Evolutionary conservation across 345 rosid species (phyloP).

Genomic region (Citrus hindsii): DNA sequence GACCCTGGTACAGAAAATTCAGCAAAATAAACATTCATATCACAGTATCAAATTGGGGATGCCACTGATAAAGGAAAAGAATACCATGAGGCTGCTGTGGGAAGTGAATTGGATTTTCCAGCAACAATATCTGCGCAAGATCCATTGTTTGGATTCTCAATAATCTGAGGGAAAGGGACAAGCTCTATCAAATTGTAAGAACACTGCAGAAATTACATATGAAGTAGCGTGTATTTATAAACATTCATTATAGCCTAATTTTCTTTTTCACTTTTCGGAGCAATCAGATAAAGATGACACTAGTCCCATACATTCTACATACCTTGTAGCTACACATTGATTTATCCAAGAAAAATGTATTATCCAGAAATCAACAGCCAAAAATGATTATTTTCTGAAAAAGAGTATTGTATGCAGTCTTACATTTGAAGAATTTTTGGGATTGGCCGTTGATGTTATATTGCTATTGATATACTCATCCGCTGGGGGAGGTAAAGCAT

Average conservation of each 20-base stretch:
- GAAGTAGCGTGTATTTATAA: not conserved
- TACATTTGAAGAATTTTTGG: conserved; percentile 55
- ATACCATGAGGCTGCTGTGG: conserved; percentile 83
- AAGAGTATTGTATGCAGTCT: conserved; percentile 20
- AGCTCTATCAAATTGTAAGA: not conserved
- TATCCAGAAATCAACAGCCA: not conserved
- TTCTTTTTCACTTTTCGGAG: not conserved
- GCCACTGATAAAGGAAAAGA: not conserved
- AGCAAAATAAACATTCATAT: conserved; percentile 9
- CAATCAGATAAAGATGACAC: not conserved
- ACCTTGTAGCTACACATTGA: not conserved
- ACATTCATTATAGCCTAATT: not conserved
- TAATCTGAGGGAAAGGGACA: conserved; percentile 33
- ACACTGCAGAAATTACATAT: not conserved
- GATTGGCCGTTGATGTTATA: conserved; percentile 44
- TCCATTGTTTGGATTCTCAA: conserved; percentile 35
- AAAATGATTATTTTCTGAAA: not conserved
- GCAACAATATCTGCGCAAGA: conserved; percentile 58
- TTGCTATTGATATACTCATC: conserved; percentile 42
- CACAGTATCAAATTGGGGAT: not conserved
- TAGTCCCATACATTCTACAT: not conserved
- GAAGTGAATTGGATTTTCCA: conserved; percentile 54
- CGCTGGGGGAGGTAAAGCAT: conserved; percentile 66
- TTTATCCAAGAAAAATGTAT: not conserved
- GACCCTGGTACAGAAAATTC: conserved; percentile 25